A percentile compares a stretch with the other conserved stretches of the same genome.
Conservation (phyloP, 768 basidiomycete genomes). For the Lentinula boryana region DNA sequence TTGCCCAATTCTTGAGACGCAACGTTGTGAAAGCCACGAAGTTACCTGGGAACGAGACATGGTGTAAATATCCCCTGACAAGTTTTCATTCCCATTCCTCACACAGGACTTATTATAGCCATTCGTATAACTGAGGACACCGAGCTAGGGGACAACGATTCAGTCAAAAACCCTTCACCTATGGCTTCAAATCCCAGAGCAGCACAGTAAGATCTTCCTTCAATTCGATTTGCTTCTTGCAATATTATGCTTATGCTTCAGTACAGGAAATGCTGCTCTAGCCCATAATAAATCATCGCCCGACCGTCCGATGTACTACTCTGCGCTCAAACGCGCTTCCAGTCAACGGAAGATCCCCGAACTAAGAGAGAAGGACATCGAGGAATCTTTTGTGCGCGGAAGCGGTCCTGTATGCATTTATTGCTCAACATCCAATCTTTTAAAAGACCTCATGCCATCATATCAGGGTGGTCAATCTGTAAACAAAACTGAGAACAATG, state of each 20-base stretch:
- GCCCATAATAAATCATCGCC: constrained; percentile 11
- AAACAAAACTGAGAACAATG: constrained; percentile 91
- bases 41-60: constrained; percentile 42
- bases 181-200: constrained; percentile 42
- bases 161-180: constrained; percentile 59
- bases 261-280: constrained; percentile 25
- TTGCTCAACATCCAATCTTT: neutral
- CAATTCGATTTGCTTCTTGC: constrained; percentile 14
- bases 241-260: constrained; percentile 12
- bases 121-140: constrained; percentile 74
- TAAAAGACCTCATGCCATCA: constrained; percentile 74
- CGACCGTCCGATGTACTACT: constrained; percentile 42
- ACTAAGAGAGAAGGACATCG: constrained; percentile 74
- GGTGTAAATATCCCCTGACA: constrained; percentile 38
- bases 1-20: constrained; percentile 65
- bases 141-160: constrained; percentile 81
- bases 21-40: constrained; percentile 83
- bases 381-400: constrained; percentile 84
- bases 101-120: constrained; percentile 31
- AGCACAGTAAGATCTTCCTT: constrained; percentile 34
- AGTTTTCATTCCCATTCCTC: neutral
- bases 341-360: constrained; percentile 58
- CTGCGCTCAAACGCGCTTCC: constrained; percentile 66
- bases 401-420: neutral
- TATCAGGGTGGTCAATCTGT: constrained; percentile 89